These are phyloP conservation scores for Volutella citrinella DNA, from an alignment of 2,329 filamentous ascomycete species.

Conservation along the genomic window DNA sequence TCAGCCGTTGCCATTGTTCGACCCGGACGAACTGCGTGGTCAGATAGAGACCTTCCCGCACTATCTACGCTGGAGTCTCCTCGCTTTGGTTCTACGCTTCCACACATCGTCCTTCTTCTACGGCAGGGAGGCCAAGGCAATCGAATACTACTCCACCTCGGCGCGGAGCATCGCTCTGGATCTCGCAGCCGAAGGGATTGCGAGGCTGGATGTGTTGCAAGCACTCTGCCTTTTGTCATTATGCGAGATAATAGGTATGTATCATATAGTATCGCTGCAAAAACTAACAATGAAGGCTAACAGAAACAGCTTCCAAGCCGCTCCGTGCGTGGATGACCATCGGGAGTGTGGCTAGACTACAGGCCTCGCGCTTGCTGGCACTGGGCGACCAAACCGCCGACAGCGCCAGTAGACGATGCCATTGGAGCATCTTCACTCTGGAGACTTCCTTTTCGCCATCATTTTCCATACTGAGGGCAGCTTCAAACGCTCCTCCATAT, in stretches of 20 bases:
- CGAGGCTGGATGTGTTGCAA: constrained; percentile 15
- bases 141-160: constrained; percentile 17
- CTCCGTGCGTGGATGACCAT: constrained; percentile 23
- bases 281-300: too few relatives aligned
- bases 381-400: background rate
- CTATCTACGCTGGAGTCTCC: constrained; percentile 18
- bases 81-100: constrained; percentile 13
- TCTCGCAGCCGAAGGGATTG: constrained; percentile 11
- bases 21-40: constrained; percentile 5
- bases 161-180: constrained; percentile 17
- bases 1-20: constrained; percentile 14
- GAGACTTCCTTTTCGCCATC: constrained; percentile 17
- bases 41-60: constrained; percentile 13
- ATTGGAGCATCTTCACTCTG: constrained; percentile 16
- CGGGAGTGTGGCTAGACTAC: constrained; percentile 16
- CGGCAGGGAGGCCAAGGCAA: constrained; percentile 14
- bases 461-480: background rate
- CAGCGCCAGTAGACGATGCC: constrained; percentile 12
- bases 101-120: constrained; percentile 14
- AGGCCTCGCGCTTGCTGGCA: constrained; percentile 12
- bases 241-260: constrained; percentile 18
- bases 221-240: constrained; percentile 17
- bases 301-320: constrained; percentile 17
- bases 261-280: rapidly evolving
- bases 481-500: constrained; percentile 7